A percentile compares a stretch with the other conserved stretches of the same genome.
phyloP scores from a whole-genome alignment of 345 rosid species.

The Euphorbia peplus region DNA sequence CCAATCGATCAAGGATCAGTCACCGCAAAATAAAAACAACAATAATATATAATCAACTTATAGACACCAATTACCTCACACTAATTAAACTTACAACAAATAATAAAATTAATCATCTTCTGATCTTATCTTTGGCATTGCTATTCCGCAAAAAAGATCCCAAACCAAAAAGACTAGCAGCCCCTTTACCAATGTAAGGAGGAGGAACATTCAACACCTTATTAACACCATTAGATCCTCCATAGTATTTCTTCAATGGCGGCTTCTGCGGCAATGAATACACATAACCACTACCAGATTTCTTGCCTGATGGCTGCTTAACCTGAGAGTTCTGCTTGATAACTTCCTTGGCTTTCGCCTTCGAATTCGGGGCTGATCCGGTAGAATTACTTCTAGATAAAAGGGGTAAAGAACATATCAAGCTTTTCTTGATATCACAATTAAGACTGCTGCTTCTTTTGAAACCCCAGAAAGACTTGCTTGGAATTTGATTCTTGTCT shows the following conservation, averaged over 20 bases:
- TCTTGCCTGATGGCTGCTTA: constrained; percentile 29
- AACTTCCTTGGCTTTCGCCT: constrained; percentile 28
- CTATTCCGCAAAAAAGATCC: constrained; percentile 58
- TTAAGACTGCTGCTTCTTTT: constrained; percentile 70
- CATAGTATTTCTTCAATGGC: constrained; percentile 37
- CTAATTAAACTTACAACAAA: background rate
- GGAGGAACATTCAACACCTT: constrained; percentile 63
- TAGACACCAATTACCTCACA: background rate
- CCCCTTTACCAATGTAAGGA: constrained; percentile 46
- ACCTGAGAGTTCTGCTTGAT: constrained; percentile 43
- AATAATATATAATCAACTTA: background rate
- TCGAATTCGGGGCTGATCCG: constrained; percentile 45
- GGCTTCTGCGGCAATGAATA: constrained; percentile 47
- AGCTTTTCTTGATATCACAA: constrained; percentile 48
- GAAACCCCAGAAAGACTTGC: constrained; percentile 76
- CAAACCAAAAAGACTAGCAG: constrained; percentile 49
- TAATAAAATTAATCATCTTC: constrained; percentile 25
- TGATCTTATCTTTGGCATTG: constrained; percentile 50
- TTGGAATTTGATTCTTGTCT: constrained; percentile 34
- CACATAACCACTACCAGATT: constrained; percentile 28
- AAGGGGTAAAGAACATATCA: constrained; percentile 56
- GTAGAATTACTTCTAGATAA: constrained; percentile 67
- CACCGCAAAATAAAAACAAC: background rate
- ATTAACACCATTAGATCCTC: constrained; percentile 39
- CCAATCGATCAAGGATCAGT: no score